Conservation (phyloP, 306 rosid species). For the Gastrolobium bilobum region DNA sequence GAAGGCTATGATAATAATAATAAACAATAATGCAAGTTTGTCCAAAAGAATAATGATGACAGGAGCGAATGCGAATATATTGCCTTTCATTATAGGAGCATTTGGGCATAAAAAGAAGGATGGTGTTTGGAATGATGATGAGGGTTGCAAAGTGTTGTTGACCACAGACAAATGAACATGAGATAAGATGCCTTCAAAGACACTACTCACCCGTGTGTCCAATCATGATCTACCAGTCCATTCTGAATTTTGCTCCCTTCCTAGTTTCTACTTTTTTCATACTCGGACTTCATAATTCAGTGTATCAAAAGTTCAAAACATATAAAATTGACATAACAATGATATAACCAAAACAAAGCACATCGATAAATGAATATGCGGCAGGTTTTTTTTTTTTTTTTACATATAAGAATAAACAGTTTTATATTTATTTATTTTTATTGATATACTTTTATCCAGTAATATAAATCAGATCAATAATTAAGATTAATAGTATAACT, state of each 20-base stretch:
- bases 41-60: constrained; percentile 37
- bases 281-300: constrained; percentile 31
- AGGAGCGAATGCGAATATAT: constrained; percentile 25
- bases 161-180: constrained; percentile 43
- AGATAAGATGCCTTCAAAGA: constrained; percentile 49
- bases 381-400: too few relatives aligned
- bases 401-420: too few relatives aligned
- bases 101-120: constrained; percentile 34
- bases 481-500: too few relatives aligned
- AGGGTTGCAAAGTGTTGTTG: constrained; percentile 43
- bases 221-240: constrained; percentile 52
- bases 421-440: too few relatives aligned
- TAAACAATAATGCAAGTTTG: constrained; percentile 36
- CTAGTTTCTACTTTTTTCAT: constrained; percentile 18
- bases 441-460: too few relatives aligned
- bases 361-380: neutral
- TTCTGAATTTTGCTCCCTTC: constrained; percentile 46
- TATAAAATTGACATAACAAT: neutral
- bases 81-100: constrained; percentile 36
- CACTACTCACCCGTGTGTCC: constrained; percentile 61
- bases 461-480: too few relatives aligned
- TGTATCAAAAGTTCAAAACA: neutral
- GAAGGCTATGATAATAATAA: constrained; percentile 15
- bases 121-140: constrained; percentile 37
- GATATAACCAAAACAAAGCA: neutral